A percentile compares a stretch with the other conserved stretches of the same genome.
Conservation (phyloP, 345 rosid species). For the Sonneratia alba region DNA sequence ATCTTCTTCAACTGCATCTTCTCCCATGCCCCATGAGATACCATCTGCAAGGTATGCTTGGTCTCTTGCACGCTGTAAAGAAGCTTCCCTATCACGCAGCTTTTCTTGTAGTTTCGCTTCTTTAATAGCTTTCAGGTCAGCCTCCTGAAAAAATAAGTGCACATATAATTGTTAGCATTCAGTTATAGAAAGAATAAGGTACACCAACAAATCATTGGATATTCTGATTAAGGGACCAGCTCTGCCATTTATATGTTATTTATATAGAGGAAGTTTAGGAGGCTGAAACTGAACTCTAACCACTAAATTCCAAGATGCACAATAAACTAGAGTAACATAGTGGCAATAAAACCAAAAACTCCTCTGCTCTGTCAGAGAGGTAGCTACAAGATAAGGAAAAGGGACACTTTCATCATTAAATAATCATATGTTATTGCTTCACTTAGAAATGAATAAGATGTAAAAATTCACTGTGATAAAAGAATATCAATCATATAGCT, state of each 20-base stretch:
- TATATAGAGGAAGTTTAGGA: neutral
- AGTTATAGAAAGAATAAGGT: neutral
- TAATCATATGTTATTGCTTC: neutral
- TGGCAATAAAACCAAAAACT: neutral
- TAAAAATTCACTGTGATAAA: neutral
- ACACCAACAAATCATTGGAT: neutral
- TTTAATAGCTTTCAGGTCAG: conserved; percentile 47
- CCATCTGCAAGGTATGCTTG: conserved; percentile 86
- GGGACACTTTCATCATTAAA: neutral
- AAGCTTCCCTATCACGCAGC: conserved; percentile 68
- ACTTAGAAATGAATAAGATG: neutral
- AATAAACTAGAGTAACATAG: neutral
- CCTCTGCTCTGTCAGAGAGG: neutral
- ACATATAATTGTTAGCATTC: neutral
- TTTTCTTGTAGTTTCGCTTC: conserved; percentile 47
- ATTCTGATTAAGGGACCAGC: neutral
- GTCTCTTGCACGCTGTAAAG: conserved; percentile 70
- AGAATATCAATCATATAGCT: neutral
- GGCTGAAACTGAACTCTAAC: neutral
- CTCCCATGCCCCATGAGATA: conserved; percentile 98
- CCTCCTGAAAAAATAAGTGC: conserved; percentile 4
- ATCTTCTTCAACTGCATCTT: conserved; percentile 90
- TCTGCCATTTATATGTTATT: neutral
- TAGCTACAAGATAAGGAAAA: neutral
- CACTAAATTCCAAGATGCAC: neutral